Base-by-base conservation (phyloP, 2,329 filamentous ascomycete genomes). In the Botrytis fabae region DNA sequence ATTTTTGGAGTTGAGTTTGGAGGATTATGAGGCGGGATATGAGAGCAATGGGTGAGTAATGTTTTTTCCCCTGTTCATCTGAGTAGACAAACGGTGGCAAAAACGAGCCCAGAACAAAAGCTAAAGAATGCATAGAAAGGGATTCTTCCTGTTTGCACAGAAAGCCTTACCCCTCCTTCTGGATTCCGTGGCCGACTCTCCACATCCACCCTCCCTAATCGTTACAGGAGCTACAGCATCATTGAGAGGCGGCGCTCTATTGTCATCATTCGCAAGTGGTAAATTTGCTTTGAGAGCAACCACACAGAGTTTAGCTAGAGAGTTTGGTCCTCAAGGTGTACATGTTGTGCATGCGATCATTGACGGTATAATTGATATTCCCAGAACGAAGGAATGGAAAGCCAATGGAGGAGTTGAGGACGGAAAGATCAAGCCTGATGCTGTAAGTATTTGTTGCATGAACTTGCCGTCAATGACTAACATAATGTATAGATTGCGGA, bases 171-270 rank as follows among this genome's bases (percentile, higher is more conserved):
- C 94, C 0, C 85, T 91, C 1, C 87, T 97, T 1, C 86, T 95
- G 2, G 85, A 89, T 35, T 85, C 90, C 0, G 87, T 89, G 0
- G 78, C 82, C 48, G 81, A 82, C 0, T 83, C 84, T 61, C 84
- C 87, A 46, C 83, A 93, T 79, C 93, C 94, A 7, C 94, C 94
- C 0, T 91, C 92, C 0, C 84, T 97, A 32, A 91, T 97, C 78
- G 92, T 97, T 82, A 97, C 94, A 0, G 94, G 94, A 46, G 94
- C 94, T 0, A 97, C 94, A 0, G 94, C 93, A 0, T 93, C 91
- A 0, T 77, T 95, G 28, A 92, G 91, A 78, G 92, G 92, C 6
- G 91, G 89, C 18, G 90, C 93, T 0, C 84, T 85, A 20, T 92
- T 94, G 81, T 85, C 89, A 1, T 83, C 87, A 12, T 97, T 97